phyloP scores from a whole-genome alignment of 2,329 filamentous ascomycete genomes.

The Pseudogymnoascus sp. region DNA sequence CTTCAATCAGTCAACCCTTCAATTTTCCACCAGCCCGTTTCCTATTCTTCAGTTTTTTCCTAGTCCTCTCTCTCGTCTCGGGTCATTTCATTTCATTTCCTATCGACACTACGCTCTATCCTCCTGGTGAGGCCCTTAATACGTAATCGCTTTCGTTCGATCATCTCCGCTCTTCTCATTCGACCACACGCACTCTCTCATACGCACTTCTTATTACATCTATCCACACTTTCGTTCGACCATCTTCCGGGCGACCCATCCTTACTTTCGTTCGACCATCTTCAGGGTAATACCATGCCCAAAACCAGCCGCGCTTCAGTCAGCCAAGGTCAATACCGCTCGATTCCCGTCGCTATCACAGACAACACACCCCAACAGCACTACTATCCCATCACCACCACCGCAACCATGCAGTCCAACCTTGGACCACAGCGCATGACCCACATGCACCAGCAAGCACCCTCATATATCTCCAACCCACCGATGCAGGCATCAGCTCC shows the following conservation, averaged over 20 bases:
- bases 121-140: constrained; percentile 26
- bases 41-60: constrained; percentile 19
- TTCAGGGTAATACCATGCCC: constrained; percentile 21
- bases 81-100: constrained; percentile 10
- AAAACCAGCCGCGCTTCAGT: constrained; percentile 19
- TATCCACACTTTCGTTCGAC: constrained; percentile 10
- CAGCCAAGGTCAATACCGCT: constrained; percentile 23
- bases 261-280: constrained; percentile 6
- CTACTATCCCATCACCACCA: constrained; percentile 13
- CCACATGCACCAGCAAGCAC: constrained; percentile 11
- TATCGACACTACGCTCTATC: constrained; percentile 15
- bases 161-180: constrained; percentile 5
- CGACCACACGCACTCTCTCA: constrained; percentile 9
- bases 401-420: constrained; percentile 17
- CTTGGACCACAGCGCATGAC: constrained; percentile 13
- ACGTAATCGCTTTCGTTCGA: constrained; percentile 16
- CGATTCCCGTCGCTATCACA: constrained; percentile 18
- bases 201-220: constrained; percentile 6
- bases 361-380: constrained; percentile 17
- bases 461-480: constrained; percentile 10
- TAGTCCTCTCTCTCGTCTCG: constrained; percentile 8
- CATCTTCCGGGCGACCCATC: constrained; percentile 10
- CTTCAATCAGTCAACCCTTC: constrained; percentile 18
- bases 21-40: constrained; percentile 21
- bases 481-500: constrained; percentile 12